A percentile compares a stretch with the other conserved stretches of the same genome.
Conservation (phyloP, 1,284 basidiomycete genomes). For the Heimioporus retisporus region DNA sequence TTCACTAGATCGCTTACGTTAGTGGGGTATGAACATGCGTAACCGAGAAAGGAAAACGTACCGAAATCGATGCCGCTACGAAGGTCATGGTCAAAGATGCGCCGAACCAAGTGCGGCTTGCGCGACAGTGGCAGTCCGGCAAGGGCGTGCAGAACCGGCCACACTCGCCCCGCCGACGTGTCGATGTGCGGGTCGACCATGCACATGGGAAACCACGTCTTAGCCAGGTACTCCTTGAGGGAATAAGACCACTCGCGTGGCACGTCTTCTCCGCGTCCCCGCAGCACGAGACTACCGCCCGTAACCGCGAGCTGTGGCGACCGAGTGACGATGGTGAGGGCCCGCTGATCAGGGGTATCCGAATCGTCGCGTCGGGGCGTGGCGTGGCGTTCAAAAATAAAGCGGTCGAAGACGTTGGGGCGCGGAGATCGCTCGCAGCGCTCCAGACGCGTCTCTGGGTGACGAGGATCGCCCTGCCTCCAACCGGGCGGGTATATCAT, state of each 20-base stretch:
- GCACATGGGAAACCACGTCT: conserved; percentile 23
- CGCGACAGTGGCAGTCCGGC: conserved; percentile 14
- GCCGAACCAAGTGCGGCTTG: conserved; percentile 13
- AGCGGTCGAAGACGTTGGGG: neutral
- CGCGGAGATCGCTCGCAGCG: neutral
- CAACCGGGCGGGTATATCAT: conserved; percentile 18
- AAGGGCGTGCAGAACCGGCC: conserved; percentile 18
- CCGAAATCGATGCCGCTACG: neutral
- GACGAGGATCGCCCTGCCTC: conserved; percentile 8
- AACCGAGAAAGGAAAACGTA: conserved; percentile 5
- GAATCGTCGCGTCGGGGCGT: neutral
- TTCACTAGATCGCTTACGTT: conserved; percentile 5
- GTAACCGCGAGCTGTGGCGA: neutral
- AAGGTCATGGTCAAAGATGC: conserved; percentile 12
- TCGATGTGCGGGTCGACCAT: conserved; percentile 9
- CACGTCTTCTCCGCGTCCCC: neutral
- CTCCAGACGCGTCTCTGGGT: conserved; percentile 7
- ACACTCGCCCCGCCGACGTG: conserved; percentile 5
- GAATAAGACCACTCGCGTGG: conserved; percentile 11
- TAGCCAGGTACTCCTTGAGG: conserved; percentile 16
- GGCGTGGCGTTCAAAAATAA: neutral
- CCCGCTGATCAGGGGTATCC: neutral
- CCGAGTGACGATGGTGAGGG: neutral
- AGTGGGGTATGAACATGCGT: neutral
- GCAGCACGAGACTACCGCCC: neutral